A percentile compares a stretch with the other conserved stretches of the same genome.
phyloP scores from a whole-genome alignment of 2,329 filamentous ascomycete genomes.

The Grosmannia serpens region DNA sequence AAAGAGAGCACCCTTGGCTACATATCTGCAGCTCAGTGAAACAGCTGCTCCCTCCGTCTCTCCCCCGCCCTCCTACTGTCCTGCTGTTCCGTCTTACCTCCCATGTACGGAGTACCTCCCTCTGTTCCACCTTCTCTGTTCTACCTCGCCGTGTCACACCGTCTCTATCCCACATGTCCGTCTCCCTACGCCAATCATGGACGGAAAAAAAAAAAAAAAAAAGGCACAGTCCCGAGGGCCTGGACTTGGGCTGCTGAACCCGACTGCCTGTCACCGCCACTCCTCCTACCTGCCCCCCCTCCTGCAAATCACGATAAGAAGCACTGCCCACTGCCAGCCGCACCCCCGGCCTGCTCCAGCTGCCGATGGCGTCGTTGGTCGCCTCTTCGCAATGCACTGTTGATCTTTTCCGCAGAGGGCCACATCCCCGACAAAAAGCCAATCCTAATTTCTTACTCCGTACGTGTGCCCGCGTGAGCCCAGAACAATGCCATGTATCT shows the following conservation, averaged over 20 bases:
- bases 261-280: conserved; percentile 4
- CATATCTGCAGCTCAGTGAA: too few relatives aligned
- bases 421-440: neutral
- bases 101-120: too few relatives aligned
- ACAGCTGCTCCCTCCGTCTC: too few relatives aligned
- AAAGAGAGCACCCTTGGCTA: too few relatives aligned
- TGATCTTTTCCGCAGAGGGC: neutral
- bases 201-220: neutral
- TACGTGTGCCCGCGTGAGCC: neutral
- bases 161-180: neutral
- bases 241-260: conserved; percentile 4
- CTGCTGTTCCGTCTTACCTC: too few relatives aligned
- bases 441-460: neutral
- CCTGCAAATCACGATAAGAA: neutral
- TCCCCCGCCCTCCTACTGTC: too few relatives aligned
- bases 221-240: conserved; percentile 3
- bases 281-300: neutral
- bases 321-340: neutral
- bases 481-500: neutral
- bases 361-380: neutral
- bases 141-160: neutral
- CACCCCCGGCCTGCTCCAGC: neutral
- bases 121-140: neutral
- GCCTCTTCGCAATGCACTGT: neutral
- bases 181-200: neutral